These are phyloP conservation scores for Groenewaldozyma sp. DNA, from an alignment of 1,139 yeast genomes.

Conservation along the genomic window DNA sequence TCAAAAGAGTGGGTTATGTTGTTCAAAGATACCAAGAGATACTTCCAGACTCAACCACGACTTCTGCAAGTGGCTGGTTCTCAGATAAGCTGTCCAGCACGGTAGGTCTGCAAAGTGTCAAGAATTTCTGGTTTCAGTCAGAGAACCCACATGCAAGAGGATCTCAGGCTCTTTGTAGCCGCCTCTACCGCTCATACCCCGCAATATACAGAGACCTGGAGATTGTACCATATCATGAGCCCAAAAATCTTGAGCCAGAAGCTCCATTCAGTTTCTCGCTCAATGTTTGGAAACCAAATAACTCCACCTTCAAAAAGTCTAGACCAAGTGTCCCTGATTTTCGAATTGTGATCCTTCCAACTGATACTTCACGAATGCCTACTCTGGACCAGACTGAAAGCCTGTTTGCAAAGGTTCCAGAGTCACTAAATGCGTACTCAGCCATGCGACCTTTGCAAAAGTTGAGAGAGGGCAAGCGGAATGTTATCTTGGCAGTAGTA, in stretches of 20 bases:
- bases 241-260: conserved; percentile 12
- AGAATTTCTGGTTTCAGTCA: neutral
- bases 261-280: conserved; percentile 32
- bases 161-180: neutral
- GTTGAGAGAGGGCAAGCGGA: conserved; percentile 41
- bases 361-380: conserved; percentile 46
- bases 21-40: conserved; percentile 35
- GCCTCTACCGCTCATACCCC: conserved; percentile 12
- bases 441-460: conserved; percentile 27
- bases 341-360: conserved; percentile 53
- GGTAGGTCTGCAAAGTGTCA: neutral
- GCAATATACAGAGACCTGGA: conserved; percentile 17
- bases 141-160: neutral
- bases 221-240: conserved; percentile 16
- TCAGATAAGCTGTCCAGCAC: too few relatives aligned
- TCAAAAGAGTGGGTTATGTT: conserved; percentile 74
- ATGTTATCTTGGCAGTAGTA: conserved; percentile 53
- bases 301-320: conserved; percentile 54
- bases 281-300: conserved; percentile 81
- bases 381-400: conserved; percentile 30
- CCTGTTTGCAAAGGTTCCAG: conserved; percentile 26
- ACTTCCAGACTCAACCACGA: neutral
- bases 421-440: conserved; percentile 16
- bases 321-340: conserved; percentile 68
- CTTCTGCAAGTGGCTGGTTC: neutral